Conservation (phyloP, 176 grass and related monocot species). For the Leersia perrieri region DNA sequence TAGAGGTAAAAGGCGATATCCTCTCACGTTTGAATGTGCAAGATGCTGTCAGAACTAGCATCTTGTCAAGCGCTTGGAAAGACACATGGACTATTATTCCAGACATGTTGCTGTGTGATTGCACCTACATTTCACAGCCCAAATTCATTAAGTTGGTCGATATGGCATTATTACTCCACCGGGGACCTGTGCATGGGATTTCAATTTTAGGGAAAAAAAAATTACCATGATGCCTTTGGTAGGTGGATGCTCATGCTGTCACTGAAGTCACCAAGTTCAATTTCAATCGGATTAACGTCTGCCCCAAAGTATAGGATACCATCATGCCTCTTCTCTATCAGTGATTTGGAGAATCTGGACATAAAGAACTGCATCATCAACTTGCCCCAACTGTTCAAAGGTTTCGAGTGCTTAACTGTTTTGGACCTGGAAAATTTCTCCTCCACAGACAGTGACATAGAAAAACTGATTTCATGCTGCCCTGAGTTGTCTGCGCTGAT, state of each 20-base stretch:
- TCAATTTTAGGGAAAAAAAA: neutral
- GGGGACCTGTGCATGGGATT: neutral
- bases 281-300: neutral
- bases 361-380: neutral
- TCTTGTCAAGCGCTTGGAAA: conserved; percentile 15
- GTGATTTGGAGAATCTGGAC: neutral
- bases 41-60: neutral
- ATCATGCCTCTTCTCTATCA: neutral
- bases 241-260: neutral
- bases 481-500: neutral
- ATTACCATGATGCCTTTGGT: neutral
- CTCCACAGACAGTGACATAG: neutral
- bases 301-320: neutral
- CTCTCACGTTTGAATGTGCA: neutral
- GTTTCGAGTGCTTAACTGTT: neutral
- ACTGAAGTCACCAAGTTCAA: neutral
- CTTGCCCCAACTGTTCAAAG: neutral
- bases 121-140: neutral
- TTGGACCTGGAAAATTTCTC: neutral
- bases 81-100: neutral
- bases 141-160: conserved; percentile 16
- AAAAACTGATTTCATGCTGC: neutral
- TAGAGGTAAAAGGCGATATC: neutral
- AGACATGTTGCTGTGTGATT: neutral
- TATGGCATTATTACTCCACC: neutral